A percentile compares a stretch with the other conserved stretches of the same genome.
phyloP scores from a whole-genome alignment of 805 yeast species.

The Kodamaea leandrae region DNA sequence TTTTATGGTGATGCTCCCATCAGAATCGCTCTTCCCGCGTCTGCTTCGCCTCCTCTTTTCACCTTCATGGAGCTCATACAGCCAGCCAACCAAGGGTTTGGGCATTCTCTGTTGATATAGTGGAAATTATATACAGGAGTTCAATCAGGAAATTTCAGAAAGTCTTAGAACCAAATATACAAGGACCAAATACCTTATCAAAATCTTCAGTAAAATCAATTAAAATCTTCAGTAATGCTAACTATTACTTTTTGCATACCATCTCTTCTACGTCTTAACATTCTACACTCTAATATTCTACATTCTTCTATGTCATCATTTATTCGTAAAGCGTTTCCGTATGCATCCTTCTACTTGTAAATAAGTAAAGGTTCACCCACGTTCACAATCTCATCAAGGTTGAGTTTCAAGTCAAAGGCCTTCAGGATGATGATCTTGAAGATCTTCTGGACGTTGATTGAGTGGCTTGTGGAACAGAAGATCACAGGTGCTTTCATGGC shows the following conservation, averaged over 20 bases:
- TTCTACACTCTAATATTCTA: not conserved
- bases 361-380: conserved; percentile 91
- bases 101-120: not conserved
- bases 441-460: conserved; percentile 90
- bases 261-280: not conserved
- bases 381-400: conserved; percentile 77
- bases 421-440: conserved; percentile 88
- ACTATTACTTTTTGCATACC: no score
- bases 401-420: conserved; percentile 81
- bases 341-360: conserved; percentile 51
- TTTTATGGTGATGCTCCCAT: conserved; percentile 10
- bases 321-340: not conserved
- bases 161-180: no score
- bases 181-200: no score
- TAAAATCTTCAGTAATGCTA: no score
- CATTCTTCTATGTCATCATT: not conserved
- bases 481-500: conserved; percentile 86
- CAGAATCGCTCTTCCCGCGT: conserved; percentile 1
- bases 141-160: no score
- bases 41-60: conserved; percentile 16
- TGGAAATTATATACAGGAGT: not conserved
- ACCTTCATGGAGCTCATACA: conserved; percentile 1
- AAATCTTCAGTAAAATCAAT: no score
- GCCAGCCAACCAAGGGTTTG: conserved; percentile 7
- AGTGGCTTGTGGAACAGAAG: conserved; percentile 88